A percentile compares a stretch with the other conserved stretches of the same genome.
Evolutionary conservation across 495 filamentous ascomycete species (phyloP).

Genomic region (Lasiosphaeriaceae sp.): DNA sequence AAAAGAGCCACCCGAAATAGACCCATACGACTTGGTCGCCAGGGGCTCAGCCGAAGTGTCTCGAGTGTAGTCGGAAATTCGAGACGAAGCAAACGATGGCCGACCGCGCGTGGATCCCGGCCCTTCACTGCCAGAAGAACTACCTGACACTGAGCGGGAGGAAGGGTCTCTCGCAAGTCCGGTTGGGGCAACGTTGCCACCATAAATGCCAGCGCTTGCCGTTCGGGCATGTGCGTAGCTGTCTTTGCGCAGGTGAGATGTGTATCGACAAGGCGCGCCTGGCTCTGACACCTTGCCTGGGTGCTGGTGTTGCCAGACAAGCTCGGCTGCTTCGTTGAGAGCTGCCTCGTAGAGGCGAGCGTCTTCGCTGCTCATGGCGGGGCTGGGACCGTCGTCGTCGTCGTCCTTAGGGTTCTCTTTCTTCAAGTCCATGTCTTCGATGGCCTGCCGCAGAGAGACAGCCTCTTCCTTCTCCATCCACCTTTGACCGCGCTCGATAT

Average conservation of each 20-base stretch:
- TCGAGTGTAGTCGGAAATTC: conserved; percentile 26
- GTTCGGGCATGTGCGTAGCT: conserved; percentile 60
- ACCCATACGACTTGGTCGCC: conserved; percentile 24
- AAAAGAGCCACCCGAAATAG: conserved; percentile 18
- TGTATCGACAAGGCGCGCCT: conserved; percentile 62
- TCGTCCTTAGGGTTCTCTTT: conserved; percentile 24
- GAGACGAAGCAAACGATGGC: conserved; percentile 26
- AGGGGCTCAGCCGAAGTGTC: conserved; percentile 20
- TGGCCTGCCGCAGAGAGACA: conserved; percentile 67
- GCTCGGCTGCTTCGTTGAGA: conserved; percentile 79
- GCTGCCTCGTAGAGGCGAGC: conserved; percentile 67
- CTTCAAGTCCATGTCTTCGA: conserved; percentile 64
- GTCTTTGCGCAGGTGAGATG: conserved; percentile 55
- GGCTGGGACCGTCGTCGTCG: conserved; percentile 12
- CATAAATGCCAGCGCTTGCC: conserved; percentile 52
- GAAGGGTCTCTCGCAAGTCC: conserved; percentile 44
- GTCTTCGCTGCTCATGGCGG: conserved; percentile 53
- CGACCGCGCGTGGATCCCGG: conserved; percentile 18
- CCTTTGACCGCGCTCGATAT: conserved; percentile 74
- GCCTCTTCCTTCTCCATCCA: conserved; percentile 89
- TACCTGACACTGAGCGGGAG: conserved; percentile 46
- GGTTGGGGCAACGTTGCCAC: conserved; percentile 42
- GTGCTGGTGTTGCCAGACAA: conserved; percentile 82
- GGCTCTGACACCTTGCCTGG: conserved; percentile 50
- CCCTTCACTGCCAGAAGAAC: conserved; percentile 44